phyloP scores from a whole-genome alignment of 352 stramenopile genomes.

The Pythium aquatile region DNA sequence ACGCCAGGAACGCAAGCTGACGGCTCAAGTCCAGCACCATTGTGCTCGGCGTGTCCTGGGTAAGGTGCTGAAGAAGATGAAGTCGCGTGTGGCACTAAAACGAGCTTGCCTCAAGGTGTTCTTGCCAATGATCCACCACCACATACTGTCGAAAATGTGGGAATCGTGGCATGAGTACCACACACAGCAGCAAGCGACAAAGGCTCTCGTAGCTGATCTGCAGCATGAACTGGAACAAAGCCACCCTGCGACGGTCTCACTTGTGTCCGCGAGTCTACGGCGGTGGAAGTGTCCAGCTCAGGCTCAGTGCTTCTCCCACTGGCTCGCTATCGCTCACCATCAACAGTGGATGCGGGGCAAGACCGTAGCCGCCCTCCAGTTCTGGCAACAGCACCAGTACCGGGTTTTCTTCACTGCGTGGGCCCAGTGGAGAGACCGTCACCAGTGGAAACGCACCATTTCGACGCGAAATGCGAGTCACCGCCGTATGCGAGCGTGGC shows the following conservation, averaged over 20 bases:
- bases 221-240: not conserved
- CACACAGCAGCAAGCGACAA: not conserved
- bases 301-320: slow-evolving; percentile 7
- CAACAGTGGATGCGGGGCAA: slow-evolving; percentile 16
- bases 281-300: slow-evolving; percentile 3
- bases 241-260: not conserved
- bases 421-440: not conserved
- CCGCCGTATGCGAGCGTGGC: slow-evolving; percentile 3
- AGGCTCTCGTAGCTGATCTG: not conserved
- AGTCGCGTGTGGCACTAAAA: slow-evolving; percentile 13
- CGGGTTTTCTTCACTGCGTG: slow-evolving; percentile 5
- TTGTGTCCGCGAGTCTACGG: not conserved
- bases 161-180: slow-evolving; percentile 6
- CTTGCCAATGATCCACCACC: slow-evolving; percentile 12
- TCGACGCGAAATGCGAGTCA: not conserved
- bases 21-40: not conserved
- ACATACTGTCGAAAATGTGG: slow-evolving; percentile 7
- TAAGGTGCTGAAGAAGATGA: slow-evolving; percentile 4
- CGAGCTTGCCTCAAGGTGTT: slow-evolving; percentile 10
- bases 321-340: not conserved
- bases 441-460: slow-evolving; percentile 5
- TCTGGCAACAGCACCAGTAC: slow-evolving; percentile 9
- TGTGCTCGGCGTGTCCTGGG: not conserved
- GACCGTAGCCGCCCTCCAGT: slow-evolving; percentile 5
- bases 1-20: not conserved